Conservation (phyloP, 148 eudicot genomes). For the Salicornia ramosissima region DNA sequence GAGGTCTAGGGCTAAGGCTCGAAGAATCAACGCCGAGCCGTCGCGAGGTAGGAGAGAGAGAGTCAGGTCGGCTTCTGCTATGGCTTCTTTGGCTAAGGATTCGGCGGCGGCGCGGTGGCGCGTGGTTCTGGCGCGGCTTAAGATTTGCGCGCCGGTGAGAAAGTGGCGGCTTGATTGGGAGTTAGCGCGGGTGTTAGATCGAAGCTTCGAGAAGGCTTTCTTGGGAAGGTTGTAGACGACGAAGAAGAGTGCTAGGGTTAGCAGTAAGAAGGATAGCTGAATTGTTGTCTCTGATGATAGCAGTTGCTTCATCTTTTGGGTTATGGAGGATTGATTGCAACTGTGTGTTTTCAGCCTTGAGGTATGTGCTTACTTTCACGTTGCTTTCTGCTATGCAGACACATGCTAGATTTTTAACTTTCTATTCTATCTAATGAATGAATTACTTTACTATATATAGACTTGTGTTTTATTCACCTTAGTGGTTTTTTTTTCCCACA, state of each 20-base stretch:
- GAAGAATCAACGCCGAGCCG: constrained; percentile 64
- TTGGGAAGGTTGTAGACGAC: constrained; percentile 46
- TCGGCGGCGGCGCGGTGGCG: constrained; percentile 39
- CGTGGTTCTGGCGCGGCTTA: constrained; percentile 56
- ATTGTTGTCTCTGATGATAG: constrained; percentile 19
- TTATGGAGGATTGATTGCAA: background rate
- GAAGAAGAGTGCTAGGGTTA: constrained; percentile 55
- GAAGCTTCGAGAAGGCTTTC: constrained; percentile 57
- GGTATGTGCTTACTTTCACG: background rate
- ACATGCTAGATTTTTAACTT: background rate
- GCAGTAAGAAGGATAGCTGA: constrained; percentile 39
- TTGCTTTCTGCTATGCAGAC: background rate
- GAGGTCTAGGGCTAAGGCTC: constrained; percentile 51
- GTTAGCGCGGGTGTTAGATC: constrained; percentile 42
- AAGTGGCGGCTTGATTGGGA: constrained; percentile 70
- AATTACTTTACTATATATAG: no score
- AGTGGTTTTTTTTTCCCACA: no score
- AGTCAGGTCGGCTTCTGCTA: constrained; percentile 60
- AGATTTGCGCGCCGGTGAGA: constrained; percentile 65
- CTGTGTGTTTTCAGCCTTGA: background rate
- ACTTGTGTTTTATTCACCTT: no score
- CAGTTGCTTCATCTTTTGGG: constrained; percentile 19
- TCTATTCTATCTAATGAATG: no score
- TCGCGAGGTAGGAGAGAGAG: constrained; percentile 50
- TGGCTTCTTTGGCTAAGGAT: constrained; percentile 57